These are phyloP conservation scores for Saccharomyces eubayanus DNA, from an alignment of 805 yeast genomes.

Conservation along the genomic window DNA sequence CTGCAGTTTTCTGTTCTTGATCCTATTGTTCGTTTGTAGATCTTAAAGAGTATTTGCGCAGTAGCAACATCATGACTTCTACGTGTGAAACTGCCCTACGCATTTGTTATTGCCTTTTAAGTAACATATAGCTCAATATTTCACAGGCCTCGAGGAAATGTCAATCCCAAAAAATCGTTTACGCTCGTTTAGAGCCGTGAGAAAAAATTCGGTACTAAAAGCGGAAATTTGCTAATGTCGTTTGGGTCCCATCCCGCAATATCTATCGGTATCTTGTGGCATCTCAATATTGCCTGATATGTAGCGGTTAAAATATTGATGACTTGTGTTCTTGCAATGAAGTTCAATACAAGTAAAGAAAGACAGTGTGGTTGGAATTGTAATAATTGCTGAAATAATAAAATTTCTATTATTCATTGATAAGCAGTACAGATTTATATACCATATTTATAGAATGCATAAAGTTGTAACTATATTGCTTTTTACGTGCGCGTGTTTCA, in stretches of 20 bases:
- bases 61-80: background rate
- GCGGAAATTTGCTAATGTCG: background rate
- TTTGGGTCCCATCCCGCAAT: background rate
- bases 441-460: background rate
- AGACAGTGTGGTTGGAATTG: background rate
- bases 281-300: background rate
- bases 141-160: background rate
- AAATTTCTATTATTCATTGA: background rate
- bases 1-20: background rate
- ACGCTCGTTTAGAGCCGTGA: background rate
- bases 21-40: background rate
- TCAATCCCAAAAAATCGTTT: background rate
- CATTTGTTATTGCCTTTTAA: background rate
- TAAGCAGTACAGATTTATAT: background rate
- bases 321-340: background rate
- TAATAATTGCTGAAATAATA: background rate
- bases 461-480: background rate
- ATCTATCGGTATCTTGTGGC: background rate
- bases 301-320: background rate
- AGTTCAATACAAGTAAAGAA: background rate
- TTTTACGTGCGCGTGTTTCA: background rate
- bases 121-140: background rate
- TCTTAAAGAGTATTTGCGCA: background rate
- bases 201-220: background rate
- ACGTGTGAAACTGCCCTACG: background rate